Evolutionary conservation across 371 early-diverging fungal genomes (phyloP).

Genomic region (Zychaea mexicana): DNA sequence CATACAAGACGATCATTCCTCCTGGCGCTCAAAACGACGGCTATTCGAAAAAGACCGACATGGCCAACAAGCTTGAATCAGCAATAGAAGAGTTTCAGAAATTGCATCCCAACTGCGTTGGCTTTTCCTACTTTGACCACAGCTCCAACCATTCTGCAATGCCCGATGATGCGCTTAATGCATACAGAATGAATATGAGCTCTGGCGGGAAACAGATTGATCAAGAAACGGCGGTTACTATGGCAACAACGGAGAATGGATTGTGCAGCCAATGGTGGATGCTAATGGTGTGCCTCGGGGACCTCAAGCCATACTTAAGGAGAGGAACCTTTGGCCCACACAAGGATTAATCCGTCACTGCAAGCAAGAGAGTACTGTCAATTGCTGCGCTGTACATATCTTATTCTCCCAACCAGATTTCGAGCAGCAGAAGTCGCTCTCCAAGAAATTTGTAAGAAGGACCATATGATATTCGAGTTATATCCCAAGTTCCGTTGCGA

Average conservation of each 20-base stretch:
- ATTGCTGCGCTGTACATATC: slow-evolving; percentile 13
- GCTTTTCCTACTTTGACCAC: slow-evolving; percentile 6
- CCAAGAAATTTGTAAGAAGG: slow-evolving; percentile 5
- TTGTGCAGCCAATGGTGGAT: neutral
- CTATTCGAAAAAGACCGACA: slow-evolving; percentile 8
- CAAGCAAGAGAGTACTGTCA: neutral
- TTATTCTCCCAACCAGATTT: slow-evolving; percentile 17
- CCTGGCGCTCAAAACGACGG: neutral
- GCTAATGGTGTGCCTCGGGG: no score
- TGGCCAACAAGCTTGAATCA: slow-evolving; percentile 3
- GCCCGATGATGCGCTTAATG: neutral
- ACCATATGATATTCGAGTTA: slow-evolving; percentile 6
- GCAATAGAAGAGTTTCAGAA: slow-evolving; percentile 2
- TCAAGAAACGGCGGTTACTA: neutral
- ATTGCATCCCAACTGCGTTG: slow-evolving; percentile 5
- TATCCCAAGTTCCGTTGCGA: slow-evolving; percentile 21
- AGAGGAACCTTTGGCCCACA: no score
- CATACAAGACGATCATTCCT: neutral
- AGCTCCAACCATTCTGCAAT: neutral
- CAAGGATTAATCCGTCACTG: no score
- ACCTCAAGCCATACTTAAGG: no score
- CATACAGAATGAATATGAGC: neutral
- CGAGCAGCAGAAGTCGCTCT: slow-evolving; percentile 5
- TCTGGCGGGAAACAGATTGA: neutral
- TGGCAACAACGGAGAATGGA: neutral